phyloP scores from a whole-genome alignment of 2,329 filamentous ascomycete genomes.

The Pseudomassariella vexata region DNA sequence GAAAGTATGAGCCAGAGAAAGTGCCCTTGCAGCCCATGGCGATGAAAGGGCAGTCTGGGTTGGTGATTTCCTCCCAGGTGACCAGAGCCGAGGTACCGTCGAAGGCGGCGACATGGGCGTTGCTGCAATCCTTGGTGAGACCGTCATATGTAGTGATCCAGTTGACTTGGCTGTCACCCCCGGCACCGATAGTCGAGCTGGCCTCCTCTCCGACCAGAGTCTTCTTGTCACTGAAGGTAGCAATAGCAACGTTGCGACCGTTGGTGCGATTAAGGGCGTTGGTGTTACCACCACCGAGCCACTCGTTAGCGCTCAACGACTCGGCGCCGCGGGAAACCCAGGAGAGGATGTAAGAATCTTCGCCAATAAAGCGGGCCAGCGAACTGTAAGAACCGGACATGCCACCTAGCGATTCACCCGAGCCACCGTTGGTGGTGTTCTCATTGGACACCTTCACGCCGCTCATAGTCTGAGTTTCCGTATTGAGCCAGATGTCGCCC shows the following conservation, averaged over 20 bases:
- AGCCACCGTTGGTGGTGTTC: slow-evolving; percentile 53
- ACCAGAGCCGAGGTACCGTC: slow-evolving; percentile 41
- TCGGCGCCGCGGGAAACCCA: slow-evolving; percentile 57
- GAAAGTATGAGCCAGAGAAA: slow-evolving; percentile 54
- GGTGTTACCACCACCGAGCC: slow-evolving; percentile 54
- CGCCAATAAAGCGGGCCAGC: slow-evolving; percentile 46
- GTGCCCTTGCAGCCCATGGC: slow-evolving; percentile 55
- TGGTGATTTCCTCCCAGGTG: slow-evolving; percentile 55
- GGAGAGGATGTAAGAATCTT: slow-evolving; percentile 51
- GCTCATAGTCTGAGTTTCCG: slow-evolving; percentile 49
- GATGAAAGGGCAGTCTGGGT: slow-evolving; percentile 47
- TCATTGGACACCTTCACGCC: slow-evolving; percentile 59
- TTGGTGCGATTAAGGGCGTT: slow-evolving; percentile 44
- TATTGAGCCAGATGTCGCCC: slow-evolving; percentile 60
- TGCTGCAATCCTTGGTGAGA: slow-evolving; percentile 43
- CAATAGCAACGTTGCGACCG: slow-evolving; percentile 54
- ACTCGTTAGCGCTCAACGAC: slow-evolving; percentile 47
- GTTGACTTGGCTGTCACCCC: slow-evolving; percentile 53
- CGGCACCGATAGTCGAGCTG: slow-evolving; percentile 44
- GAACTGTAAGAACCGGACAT: slow-evolving; percentile 58
- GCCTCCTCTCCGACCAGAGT: slow-evolving; percentile 49
- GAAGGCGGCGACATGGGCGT: slow-evolving; percentile 44
- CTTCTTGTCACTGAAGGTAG: slow-evolving; percentile 51
- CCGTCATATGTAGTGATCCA: slow-evolving; percentile 53
- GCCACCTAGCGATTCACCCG: slow-evolving; percentile 55